Percentiles rank a stretch among this genome's conserved stretches.
Evolutionary conservation across 2,329 filamentous ascomycete species (phyloP).

Genomic region (Dichotomopilus funicola): DNA sequence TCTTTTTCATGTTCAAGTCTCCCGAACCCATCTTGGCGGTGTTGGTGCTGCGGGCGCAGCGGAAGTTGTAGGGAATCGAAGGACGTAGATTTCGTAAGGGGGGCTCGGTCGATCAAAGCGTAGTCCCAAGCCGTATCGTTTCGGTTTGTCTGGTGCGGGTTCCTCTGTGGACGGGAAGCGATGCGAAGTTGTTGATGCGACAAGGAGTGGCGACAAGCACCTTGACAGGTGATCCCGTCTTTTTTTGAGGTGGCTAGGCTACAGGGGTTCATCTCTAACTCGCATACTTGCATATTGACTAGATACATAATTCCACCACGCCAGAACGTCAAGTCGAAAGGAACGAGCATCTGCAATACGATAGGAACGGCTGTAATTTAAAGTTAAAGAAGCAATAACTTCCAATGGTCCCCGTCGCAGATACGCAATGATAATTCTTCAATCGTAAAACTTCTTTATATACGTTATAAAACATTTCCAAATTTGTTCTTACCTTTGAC

Average conservation of each 20-base stretch:
- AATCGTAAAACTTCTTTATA: too few relatives aligned
- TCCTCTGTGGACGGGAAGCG: neutral
- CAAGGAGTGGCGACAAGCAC: constrained; percentile 6
- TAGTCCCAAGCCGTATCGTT: too few relatives aligned
- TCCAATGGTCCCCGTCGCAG: too few relatives aligned
- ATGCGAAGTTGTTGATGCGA: neutral
- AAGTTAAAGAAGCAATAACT: too few relatives aligned
- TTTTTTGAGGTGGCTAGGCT: neutral
- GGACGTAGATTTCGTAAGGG: neutral
- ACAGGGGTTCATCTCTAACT: neutral
- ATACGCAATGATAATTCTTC: too few relatives aligned
- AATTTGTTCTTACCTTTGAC: neutral
- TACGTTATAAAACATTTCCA: too few relatives aligned
- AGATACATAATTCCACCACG: neutral
- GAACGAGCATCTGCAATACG: too few relatives aligned
- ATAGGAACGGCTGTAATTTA: too few relatives aligned
- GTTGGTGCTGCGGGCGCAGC: constrained; percentile 19
- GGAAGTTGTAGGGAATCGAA: neutral
- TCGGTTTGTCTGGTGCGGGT: neutral
- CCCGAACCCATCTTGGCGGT: constrained; percentile 68
- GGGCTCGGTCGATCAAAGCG: too few relatives aligned
- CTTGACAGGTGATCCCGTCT: constrained; percentile 11
- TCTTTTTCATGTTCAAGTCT: constrained; percentile 91
- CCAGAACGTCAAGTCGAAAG: too few relatives aligned
- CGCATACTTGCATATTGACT: neutral